Conservation (phyloP, 1,284 basidiomycete genomes). For the Trichosporon sp. region DNA sequence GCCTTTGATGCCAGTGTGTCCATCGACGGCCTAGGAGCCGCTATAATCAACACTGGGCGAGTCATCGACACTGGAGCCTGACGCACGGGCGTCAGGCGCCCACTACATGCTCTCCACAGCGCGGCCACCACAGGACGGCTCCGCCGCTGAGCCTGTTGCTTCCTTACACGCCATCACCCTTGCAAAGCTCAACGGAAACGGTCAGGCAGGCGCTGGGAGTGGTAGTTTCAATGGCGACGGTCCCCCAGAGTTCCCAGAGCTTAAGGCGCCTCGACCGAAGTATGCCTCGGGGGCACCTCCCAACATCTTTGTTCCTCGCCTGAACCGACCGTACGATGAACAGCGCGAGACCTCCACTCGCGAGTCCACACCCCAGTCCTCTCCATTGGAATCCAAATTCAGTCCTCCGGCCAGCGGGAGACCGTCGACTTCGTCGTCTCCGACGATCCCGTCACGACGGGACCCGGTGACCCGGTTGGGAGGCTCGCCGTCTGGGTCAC, state of each 20-base stretch:
- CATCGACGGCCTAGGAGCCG: background rate
- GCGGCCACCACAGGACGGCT: background rate
- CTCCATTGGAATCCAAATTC: constrained; percentile 8
- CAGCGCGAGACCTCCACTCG: constrained; percentile 1
- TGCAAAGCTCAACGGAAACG: constrained; percentile 11
- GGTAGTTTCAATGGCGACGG: background rate
- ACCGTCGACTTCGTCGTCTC: background rate
- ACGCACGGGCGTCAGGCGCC: constrained; percentile 17
- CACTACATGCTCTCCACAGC: background rate
- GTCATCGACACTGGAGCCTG: background rate
- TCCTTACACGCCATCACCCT: constrained; percentile 10
- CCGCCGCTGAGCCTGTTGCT: background rate
- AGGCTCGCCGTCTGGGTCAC: background rate
- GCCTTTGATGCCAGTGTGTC: constrained; percentile 4
- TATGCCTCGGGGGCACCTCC: constrained; percentile 6
- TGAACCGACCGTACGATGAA: constrained; percentile 8
- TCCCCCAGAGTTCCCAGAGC: background rate
- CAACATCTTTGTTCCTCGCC: constrained; percentile 4
- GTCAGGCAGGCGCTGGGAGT: background rate
- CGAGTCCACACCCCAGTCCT: constrained; percentile 9
- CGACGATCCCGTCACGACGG: background rate
- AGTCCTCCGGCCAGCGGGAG: background rate
- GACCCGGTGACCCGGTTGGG: background rate
- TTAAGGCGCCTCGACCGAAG: constrained; percentile 3
- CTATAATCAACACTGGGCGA: constrained; percentile 5